A percentile compares a stretch with the other conserved stretches of the same genome.
phyloP scores from a whole-genome alignment of 108 stramenopile species.

The Skeletonema marinoi region DNA sequence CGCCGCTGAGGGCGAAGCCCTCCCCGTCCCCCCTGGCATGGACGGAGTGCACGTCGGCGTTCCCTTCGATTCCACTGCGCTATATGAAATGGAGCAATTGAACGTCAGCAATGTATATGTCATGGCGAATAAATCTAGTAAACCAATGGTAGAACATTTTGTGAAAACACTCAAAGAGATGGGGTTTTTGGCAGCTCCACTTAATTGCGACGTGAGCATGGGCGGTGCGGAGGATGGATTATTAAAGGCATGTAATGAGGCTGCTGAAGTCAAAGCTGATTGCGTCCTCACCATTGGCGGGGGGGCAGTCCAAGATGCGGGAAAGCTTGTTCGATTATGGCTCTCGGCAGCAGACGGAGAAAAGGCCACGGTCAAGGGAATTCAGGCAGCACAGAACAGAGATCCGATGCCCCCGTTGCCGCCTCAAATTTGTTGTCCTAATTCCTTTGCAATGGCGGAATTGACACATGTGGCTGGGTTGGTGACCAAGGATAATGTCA shows the following conservation, averaged over 20 bases:
- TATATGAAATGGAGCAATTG: slow-evolving; percentile 9
- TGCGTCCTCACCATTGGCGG: slow-evolving; percentile 33
- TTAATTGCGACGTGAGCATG: slow-evolving; percentile 35
- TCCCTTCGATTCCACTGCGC: slow-evolving; percentile 19
- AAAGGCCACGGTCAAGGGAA: slow-evolving; percentile 20
- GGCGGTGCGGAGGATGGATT: slow-evolving; percentile 29
- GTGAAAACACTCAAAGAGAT: slow-evolving; percentile 6
- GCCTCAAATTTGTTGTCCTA: slow-evolving; percentile 41
- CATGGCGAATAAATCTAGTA: slow-evolving; percentile 26
- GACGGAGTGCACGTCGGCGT: slow-evolving; percentile 26
- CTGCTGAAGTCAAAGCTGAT: slow-evolving; percentile 19
- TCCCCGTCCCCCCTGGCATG: slow-evolving; percentile 27
- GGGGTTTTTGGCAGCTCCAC: slow-evolving; percentile 27
- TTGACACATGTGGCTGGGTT: slow-evolving; percentile 40
- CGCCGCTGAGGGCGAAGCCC: background rate
- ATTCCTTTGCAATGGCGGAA: slow-evolving; percentile 46
- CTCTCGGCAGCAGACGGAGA: slow-evolving; percentile 2
- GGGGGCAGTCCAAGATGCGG: slow-evolving; percentile 43
- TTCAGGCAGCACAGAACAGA: slow-evolving; percentile 9
- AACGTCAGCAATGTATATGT: slow-evolving; percentile 21
- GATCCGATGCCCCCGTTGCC: slow-evolving; percentile 30
- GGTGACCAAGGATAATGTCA: slow-evolving; percentile 21
- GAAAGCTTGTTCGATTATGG: slow-evolving; percentile 40
- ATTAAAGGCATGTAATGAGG: slow-evolving; percentile 29
- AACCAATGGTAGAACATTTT: slow-evolving; percentile 18